phyloP scores from a whole-genome alignment of 1,139 yeast species.

The Lodderomyces parapsilosis region DNA sequence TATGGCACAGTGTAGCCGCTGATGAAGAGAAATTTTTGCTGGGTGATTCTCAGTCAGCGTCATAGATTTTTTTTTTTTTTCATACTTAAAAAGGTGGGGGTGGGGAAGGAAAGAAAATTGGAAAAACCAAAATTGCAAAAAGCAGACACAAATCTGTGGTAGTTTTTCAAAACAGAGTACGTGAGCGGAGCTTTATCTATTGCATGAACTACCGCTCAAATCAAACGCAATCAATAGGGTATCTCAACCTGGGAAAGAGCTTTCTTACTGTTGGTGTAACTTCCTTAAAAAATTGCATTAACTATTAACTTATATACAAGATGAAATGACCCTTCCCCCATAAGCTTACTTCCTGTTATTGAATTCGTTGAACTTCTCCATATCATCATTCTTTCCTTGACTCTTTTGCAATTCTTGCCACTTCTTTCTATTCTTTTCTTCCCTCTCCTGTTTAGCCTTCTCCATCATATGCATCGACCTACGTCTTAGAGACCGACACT shows the following conservation, averaged over 20 bases:
- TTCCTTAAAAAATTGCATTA: background rate
- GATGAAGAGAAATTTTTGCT: background rate
- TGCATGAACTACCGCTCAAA: too few relatives aligned
- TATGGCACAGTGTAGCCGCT: background rate
- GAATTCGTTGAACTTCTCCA: conserved; percentile 27
- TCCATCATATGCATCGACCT: conserved; percentile 61
- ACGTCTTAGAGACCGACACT: conserved; percentile 73
- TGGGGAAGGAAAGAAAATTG: background rate
- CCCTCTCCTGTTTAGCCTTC: conserved; percentile 55
- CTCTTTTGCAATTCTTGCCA: conserved; percentile 19
- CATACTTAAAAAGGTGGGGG: conserved; percentile 8
- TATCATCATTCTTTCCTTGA: conserved; percentile 18
- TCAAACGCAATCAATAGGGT: too few relatives aligned
- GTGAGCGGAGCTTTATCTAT: too few relatives aligned
- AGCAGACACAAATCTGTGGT: too few relatives aligned
- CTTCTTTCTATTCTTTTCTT: conserved; percentile 32
- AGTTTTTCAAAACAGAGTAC: too few relatives aligned
- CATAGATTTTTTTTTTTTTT: conserved; percentile 1
- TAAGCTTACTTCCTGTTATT: conserved; percentile 14
- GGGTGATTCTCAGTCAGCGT: background rate
- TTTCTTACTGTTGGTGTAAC: background rate
- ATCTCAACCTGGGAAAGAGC: background rate
- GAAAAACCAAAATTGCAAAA: too few relatives aligned
- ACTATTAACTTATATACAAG: background rate
- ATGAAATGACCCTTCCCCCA: background rate